Evolutionary conservation across 768 basidiomycete species (phyloP).

Genomic region (Ramaria sp.): DNA sequence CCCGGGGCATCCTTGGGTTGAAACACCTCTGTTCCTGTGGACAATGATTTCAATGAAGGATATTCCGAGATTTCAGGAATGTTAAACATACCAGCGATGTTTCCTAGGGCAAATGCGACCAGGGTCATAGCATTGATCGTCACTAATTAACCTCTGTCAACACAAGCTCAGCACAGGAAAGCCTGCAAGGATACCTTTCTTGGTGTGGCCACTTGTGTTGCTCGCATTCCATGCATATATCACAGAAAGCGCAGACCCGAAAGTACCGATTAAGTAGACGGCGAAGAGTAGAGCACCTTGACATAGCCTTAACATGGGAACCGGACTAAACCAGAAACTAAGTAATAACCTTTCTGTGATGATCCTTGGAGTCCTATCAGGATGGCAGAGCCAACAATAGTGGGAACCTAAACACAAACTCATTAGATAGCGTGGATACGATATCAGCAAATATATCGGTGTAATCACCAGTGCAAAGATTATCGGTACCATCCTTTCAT

Average conservation of each 20-base stretch:
- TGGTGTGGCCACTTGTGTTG: slow-evolving; percentile 20
- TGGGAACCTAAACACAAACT: slow-evolving; percentile 8
- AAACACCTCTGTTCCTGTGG: slow-evolving; percentile 17
- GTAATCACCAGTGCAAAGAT: slow-evolving; percentile 33
- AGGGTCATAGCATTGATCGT: slow-evolving; percentile 16
- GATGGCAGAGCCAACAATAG: slow-evolving; percentile 15
- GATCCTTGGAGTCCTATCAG: slow-evolving; percentile 17
- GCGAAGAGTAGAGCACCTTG: slow-evolving; percentile 9
- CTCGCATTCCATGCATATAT: slow-evolving; percentile 19
- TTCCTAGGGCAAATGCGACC: slow-evolving; percentile 14
- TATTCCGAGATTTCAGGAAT: neutral
- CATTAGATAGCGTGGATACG: neutral
- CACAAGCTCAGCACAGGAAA: neutral
- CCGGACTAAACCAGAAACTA: neutral
- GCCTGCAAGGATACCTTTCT: slow-evolving; percentile 13
- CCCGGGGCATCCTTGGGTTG: slow-evolving; percentile 16
- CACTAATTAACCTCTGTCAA: slow-evolving; percentile 1
- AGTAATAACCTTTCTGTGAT: slow-evolving; percentile 12
- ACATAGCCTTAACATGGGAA: neutral
- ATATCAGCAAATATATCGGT: too few relatives aligned
- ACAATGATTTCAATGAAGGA: neutral
- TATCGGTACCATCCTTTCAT: slow-evolving; percentile 52
- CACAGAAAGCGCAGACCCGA: slow-evolving; percentile 17
- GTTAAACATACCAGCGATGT: slow-evolving; percentile 9
- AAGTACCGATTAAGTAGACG: slow-evolving; percentile 15